Percentiles rank a stretch among this genome's conserved stretches.
phyloP scores from a whole-genome alignment of 1,139 yeast genomes.

The Taphrina communis region DNA sequence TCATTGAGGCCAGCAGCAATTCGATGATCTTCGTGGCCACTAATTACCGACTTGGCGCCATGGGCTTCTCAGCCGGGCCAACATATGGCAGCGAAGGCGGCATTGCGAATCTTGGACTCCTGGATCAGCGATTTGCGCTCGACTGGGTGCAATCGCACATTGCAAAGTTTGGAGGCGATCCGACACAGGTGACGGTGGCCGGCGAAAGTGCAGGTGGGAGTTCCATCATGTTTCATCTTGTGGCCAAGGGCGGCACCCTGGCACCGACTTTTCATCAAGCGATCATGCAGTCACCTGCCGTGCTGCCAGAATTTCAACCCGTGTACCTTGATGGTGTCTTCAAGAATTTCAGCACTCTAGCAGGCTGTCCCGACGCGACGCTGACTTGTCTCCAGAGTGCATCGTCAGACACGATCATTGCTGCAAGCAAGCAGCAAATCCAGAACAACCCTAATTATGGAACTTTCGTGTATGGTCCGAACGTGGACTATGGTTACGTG shows the following conservation, averaged over 20 bases:
- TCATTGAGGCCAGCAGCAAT: slow-evolving; percentile 18
- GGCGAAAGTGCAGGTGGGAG: slow-evolving; percentile 55
- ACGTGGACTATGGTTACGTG: slow-evolving; percentile 16
- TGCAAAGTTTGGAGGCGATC: slow-evolving; percentile 52
- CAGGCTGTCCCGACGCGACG: slow-evolving; percentile 8
- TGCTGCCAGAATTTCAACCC: slow-evolving; percentile 3
- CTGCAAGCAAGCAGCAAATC: slow-evolving; percentile 4
- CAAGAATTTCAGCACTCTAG: slow-evolving; percentile 1
- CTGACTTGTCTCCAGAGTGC: slow-evolving; percentile 5
- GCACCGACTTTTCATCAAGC: slow-evolving; percentile 14
- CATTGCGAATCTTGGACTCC: slow-evolving; percentile 50
- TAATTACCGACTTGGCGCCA: slow-evolving; percentile 24
- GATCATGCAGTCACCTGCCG: slow-evolving; percentile 20
- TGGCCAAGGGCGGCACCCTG: slow-evolving; percentile 12
- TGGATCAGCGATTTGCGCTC: slow-evolving; percentile 52
- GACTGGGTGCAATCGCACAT: slow-evolving; percentile 53
- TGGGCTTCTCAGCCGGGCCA: slow-evolving; percentile 22
- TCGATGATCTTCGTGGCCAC: slow-evolving; percentile 25
- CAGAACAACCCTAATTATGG: slow-evolving; percentile 1
- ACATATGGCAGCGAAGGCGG: slow-evolving; percentile 5
- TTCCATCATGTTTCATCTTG: slow-evolving; percentile 10
- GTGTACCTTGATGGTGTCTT: slow-evolving; percentile 2
- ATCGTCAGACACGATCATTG: not conserved
- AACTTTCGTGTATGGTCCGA: slow-evolving; percentile 19
- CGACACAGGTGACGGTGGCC: slow-evolving; percentile 51